Evolutionary conservation across 257 asterid genomes (phyloP), one percentile per base, ranked within the genome.

Genomic region (Handroanthus guayacan): DNA sequence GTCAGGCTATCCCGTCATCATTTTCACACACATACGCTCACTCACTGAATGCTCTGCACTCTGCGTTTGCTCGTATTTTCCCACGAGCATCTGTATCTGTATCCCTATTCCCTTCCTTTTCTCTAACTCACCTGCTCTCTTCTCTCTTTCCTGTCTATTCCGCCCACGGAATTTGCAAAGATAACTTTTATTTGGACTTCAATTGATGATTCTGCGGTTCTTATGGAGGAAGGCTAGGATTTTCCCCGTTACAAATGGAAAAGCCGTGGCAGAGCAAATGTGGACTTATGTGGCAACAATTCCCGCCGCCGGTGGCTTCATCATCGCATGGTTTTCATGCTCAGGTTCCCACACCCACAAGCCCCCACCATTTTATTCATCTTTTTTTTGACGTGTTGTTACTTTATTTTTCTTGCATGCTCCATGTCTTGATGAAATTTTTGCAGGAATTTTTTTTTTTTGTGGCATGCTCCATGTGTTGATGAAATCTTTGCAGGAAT

Each of bases 241-340:
- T 67, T 75, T 78, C 45, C 16, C 20, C 36, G 3, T 31, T 48
- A n/a, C 61, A 16, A 38, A 87, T 87, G 91, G 86, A 81, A 52
- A 78, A 77, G 31, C 65, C 75, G 63, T 82, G 84, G 86, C 82
- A 61, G 82, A 75, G 79, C 68, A 79, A 84, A 76, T 80, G 78
- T 16, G 84, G 37, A 64, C 47, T 81, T 6, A 57, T 73, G 57
- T 78, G 86, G 84, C 82, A 74, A 12, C 86, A 81, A 12, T 51
- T 65, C 2, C 69, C 79, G 12, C 45, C 82, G 13, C 61, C 62
- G 2, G 37, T 45, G 38, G 16, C 78, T 2, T 73, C 87, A 17
- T 50, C 86, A 38, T 76, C 73, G 65, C 80, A 71, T 25, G 74
- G 60, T 41, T 72, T 80, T 67, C 80, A 65, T 60, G 16, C 68